phyloP scores from a whole-genome alignment of 2,329 filamentous ascomycete genomes.

The Sphaerulina musiva region DNA sequence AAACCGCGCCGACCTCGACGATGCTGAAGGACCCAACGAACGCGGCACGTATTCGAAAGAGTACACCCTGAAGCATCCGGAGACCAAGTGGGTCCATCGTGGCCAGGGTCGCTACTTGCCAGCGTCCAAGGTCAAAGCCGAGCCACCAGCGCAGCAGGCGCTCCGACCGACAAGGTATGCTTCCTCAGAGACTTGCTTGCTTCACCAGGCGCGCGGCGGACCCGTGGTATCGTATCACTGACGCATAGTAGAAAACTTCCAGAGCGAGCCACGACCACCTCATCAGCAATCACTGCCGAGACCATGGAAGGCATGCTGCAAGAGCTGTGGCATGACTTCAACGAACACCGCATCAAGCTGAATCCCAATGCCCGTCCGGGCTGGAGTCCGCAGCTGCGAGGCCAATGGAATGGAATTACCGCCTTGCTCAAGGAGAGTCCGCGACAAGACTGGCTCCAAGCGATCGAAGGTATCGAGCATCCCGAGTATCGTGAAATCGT shows the following conservation, averaged over 20 bases:
- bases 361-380: conserved; percentile 17
- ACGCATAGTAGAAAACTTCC: conserved; percentile 12
- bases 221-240: not conserved
- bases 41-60: conserved; percentile 31
- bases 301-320: conserved; percentile 16
- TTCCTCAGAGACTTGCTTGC: not conserved
- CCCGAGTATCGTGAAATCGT: conserved; percentile 11
- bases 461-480: conserved; percentile 8
- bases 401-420: conserved; percentile 15
- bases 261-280: conserved; percentile 8
- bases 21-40: conserved; percentile 26
- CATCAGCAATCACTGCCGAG: conserved; percentile 10
- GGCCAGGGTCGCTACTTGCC: conserved; percentile 33
- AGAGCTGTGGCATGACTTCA: conserved; percentile 12
- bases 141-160: conserved; percentile 5
- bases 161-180: conserved; percentile 19
- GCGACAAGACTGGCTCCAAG: conserved; percentile 11
- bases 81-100: conserved; percentile 31
- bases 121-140: conserved; percentile 18
- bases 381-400: conserved; percentile 18
- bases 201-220: not conserved
- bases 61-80: conserved; percentile 28
- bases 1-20: not conserved
- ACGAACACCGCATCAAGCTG: conserved; percentile 12
- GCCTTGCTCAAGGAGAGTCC: conserved; percentile 16